Conservation (phyloP, 2,329 filamentous ascomycete species). For the Claviceps sp. region DNA sequence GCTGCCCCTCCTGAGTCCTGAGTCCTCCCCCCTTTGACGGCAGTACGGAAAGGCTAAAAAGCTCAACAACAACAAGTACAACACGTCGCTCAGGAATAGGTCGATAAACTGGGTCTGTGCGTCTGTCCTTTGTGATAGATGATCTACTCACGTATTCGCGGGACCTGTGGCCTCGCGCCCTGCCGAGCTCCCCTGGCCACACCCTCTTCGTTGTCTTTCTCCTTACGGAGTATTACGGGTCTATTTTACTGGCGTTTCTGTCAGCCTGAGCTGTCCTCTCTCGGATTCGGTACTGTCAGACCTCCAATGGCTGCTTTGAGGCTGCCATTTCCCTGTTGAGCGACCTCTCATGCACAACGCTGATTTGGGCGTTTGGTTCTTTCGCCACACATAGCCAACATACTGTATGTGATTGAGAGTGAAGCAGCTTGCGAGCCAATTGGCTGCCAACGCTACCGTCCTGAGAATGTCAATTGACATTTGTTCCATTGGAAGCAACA, state of each 20-base stretch:
- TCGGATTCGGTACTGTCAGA: neutral
- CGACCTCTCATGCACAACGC: neutral
- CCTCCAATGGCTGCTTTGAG: neutral
- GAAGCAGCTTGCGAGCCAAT: neutral
- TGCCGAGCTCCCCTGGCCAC: neutral
- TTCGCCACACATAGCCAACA: neutral
- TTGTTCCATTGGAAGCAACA: neutral
- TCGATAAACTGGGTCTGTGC: neutral
- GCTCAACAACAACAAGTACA: neutral
- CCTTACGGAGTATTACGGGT: neutral
- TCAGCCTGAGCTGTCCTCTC: slow-evolving; percentile 2
- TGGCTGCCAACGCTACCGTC: neutral
- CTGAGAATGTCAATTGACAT: neutral
- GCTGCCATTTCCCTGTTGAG: neutral
- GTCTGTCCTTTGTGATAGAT: slow-evolving; percentile 18
- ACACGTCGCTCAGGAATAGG: neutral
- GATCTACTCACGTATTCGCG: slow-evolving; percentile 2
- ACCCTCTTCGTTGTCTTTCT: neutral
- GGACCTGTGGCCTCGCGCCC: slow-evolving; percentile 9
- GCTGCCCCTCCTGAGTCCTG: neutral
- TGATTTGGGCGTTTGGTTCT: neutral
- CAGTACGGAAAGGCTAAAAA: neutral
- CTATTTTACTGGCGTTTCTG: neutral
- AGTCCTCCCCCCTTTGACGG: neutral
- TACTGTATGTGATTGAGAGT: neutral